A percentile compares a stretch with the other conserved stretches of the same genome.
Conservation (phyloP, 768 basidiomycete species). For the Trametopsis cervina region DNA sequence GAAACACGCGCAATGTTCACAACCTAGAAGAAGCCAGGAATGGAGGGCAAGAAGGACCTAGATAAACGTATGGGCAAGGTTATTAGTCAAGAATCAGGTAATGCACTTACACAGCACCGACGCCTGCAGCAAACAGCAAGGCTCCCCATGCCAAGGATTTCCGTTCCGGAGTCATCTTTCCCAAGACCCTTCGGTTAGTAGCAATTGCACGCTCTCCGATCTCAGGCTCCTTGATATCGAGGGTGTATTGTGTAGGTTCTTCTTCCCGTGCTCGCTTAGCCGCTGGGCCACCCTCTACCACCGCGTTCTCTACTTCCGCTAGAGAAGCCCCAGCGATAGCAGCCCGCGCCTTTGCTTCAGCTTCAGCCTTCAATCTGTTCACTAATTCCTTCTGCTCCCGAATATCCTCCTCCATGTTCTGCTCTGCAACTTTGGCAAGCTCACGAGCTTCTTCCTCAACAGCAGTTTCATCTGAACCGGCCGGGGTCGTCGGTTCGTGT, state of each 20-base stretch:
- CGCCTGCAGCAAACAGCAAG: conserved; percentile 75
- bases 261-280: conserved; percentile 52
- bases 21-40: conserved; percentile 9
- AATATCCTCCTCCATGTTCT: conserved; percentile 64
- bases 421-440: conserved; percentile 41
- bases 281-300: conserved; percentile 20
- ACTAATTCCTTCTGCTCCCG: conserved; percentile 75
- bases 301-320: conserved; percentile 23
- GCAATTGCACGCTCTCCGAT: conserved; percentile 48
- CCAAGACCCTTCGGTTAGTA: conserved; percentile 59
- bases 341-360: conserved; percentile 25
- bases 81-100: too few species aligned
- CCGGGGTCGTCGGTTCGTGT: conserved; percentile 35
- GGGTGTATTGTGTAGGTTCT: conserved; percentile 42
- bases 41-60: conserved; percentile 6
- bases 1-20: too few species aligned
- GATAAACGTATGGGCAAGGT: background rate
- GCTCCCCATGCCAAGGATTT: conserved; percentile 81
- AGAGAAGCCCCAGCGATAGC: conserved; percentile 31
- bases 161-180: conserved; percentile 51
- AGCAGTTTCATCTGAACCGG: conserved; percentile 53
- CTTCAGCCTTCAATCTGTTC: conserved; percentile 58
- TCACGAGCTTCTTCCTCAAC: conserved; percentile 64
- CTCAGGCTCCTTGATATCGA: conserved; percentile 64
- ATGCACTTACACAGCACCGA: conserved; percentile 70